These are phyloP conservation scores for Solanum neorickii DNA, from an alignment of 257 asterid genomes.

Conservation along the genomic window DNA sequence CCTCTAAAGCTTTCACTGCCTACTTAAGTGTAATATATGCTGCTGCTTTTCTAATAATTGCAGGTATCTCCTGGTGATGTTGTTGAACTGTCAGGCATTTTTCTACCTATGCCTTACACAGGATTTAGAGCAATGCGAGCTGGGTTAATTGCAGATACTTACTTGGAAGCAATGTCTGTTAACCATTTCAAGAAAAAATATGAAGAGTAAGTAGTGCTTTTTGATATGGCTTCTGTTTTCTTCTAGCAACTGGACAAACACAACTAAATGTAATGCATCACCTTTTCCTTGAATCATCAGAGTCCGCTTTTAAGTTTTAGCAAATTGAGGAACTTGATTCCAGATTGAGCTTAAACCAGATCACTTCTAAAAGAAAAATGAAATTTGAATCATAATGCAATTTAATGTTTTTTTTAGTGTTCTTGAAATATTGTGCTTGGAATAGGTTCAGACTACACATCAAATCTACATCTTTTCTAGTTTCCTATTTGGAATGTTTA, in stretches of 20 bases:
- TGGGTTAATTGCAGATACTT: constrained; percentile 95
- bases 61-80: constrained; percentile 95
- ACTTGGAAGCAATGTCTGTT: constrained; percentile 93
- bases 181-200: constrained; percentile 88
- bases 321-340: background rate
- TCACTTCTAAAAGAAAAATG: background rate
- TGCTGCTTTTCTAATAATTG: constrained; percentile 5
- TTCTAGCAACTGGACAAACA: background rate
- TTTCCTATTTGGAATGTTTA: background rate
- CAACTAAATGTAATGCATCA: background rate
- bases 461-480: background rate
- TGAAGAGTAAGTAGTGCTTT: constrained; percentile 53
- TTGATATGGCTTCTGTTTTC: background rate
- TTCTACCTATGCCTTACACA: constrained; percentile 90
- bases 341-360: background rate
- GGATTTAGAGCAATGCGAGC: constrained; percentile 99
- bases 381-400: background rate
- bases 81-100: constrained; percentile 90
- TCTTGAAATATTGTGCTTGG: background rate
- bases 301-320: background rate
- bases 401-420: background rate
- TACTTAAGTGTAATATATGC: background rate
- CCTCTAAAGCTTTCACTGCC: background rate
- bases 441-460: background rate
- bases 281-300: background rate